Conservation (phyloP, 2,329 filamentous ascomycete genomes). For the Fusarium oxysporum region DNA sequence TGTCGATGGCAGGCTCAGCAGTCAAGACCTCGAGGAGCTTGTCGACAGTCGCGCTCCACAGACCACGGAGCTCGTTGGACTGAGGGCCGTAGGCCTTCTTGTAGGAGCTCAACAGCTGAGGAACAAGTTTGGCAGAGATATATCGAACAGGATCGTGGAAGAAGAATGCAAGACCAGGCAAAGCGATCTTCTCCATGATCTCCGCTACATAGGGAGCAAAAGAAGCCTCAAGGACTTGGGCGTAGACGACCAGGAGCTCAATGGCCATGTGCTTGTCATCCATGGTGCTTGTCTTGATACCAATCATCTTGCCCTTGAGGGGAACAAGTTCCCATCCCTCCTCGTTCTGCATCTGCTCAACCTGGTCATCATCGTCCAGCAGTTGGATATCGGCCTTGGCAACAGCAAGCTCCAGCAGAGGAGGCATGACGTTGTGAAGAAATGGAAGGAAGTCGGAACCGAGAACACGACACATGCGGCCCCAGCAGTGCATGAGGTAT, state of each 20-base stretch:
- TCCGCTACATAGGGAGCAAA: conserved; percentile 93
- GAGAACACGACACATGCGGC: conserved; percentile 96
- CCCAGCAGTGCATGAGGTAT: conserved; percentile 99
- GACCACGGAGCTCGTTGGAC: conserved; percentile 80
- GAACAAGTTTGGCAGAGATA: conserved; percentile 93
- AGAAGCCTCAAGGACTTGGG: conserved; percentile 90
- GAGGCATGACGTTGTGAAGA: conserved; percentile 92
- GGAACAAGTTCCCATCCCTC: conserved; percentile 98
- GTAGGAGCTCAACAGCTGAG: conserved; percentile 91
- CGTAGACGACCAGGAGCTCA: conserved; percentile 96
- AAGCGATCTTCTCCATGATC: conserved; percentile 95
- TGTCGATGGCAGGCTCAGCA: conserved; percentile 95
- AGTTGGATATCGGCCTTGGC: conserved; percentile 98
- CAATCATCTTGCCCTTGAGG: conserved; percentile 97
- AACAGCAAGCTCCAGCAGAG: conserved; percentile 87
- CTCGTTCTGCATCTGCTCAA: conserved; percentile 91
- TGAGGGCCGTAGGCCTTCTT: conserved; percentile 89
- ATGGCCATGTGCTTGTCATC: conserved; percentile 99
- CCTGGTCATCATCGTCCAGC: conserved; percentile 93
- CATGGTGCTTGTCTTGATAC: conserved; percentile 95
- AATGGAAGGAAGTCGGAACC: conserved; percentile 92
- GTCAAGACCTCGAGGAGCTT: conserved; percentile 94
- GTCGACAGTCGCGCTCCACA: conserved; percentile 88
- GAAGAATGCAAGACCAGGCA: conserved; percentile 96
- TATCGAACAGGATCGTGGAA: conserved; percentile 98